Evolutionary conservation across 805 yeast genomes (phyloP).

Genomic region (Cyberlindnera lachancei): DNA sequence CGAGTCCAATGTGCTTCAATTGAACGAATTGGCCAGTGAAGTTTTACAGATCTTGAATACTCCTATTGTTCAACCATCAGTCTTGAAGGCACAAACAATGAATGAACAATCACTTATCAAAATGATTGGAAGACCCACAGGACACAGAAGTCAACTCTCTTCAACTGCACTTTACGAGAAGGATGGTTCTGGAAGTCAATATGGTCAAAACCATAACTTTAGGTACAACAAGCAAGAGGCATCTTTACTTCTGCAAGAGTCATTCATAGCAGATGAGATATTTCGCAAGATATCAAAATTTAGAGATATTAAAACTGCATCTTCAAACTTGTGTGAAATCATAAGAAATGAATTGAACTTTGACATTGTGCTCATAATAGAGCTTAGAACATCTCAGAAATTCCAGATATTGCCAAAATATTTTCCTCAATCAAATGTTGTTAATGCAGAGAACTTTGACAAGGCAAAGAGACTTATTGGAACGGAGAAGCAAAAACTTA

Average conservation of each 20-base stretch:
- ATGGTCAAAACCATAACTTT: constrained; percentile 40
- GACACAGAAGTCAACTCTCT: constrained; percentile 28
- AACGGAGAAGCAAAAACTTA: constrained; percentile 31
- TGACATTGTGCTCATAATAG: constrained; percentile 43
- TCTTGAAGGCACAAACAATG: neutral
- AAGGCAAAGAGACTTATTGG: constrained; percentile 31
- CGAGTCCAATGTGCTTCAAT: constrained; percentile 26
- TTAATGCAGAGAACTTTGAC: constrained; percentile 38
- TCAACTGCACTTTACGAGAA: constrained; percentile 42
- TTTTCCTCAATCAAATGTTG: constrained; percentile 37
- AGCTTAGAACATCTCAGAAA: constrained; percentile 41
- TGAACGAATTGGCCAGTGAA: constrained; percentile 34
- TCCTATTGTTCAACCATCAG: constrained; percentile 20
- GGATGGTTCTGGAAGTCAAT: constrained; percentile 62
- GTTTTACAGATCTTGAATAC: constrained; percentile 35
- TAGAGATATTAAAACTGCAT: constrained; percentile 39
- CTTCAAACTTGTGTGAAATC: constrained; percentile 31
- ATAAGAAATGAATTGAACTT: constrained; percentile 28
- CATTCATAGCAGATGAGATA: constrained; percentile 26
- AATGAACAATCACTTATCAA: constrained; percentile 10
- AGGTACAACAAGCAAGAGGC: constrained; percentile 30
- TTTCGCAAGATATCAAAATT: constrained; percentile 29
- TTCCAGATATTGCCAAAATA: constrained; percentile 33
- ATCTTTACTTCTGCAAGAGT: constrained; percentile 15
- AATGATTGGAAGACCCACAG: constrained; percentile 52